Percentiles rank a stretch among this genome's conserved stretches.
phyloP scores from a whole-genome alignment of 257 asterid genomes.

The Anisodus tanguticus region DNA sequence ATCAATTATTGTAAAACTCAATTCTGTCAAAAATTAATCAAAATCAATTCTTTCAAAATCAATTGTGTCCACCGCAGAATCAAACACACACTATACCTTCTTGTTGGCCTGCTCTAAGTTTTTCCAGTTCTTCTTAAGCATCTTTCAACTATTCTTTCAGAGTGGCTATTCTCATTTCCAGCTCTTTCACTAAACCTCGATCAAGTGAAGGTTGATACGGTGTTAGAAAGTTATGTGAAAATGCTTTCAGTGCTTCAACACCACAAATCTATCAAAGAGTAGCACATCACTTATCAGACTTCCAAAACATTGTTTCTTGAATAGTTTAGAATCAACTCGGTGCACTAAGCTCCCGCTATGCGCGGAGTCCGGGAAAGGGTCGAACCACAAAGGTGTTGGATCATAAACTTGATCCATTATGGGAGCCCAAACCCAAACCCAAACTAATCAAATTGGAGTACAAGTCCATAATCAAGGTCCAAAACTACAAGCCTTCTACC shows the following conservation, averaged over 20 bases:
- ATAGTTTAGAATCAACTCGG: background rate
- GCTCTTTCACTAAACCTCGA: slow-evolving; percentile 69
- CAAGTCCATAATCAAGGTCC: no score
- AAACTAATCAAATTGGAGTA: no score
- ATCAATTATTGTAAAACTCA: no score
- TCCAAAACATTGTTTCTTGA: background rate
- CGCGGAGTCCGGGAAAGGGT: no score
- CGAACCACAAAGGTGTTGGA: no score
- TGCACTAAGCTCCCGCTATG: no score
- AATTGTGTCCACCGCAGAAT: no score
- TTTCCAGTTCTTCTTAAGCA: slow-evolving; percentile 79
- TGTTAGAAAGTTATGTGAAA: slow-evolving; percentile 62
- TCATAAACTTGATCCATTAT: no score
- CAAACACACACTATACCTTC: slow-evolving; percentile 30
- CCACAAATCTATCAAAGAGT: slow-evolving; percentile 70
- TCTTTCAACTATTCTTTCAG: slow-evolving; percentile 62
- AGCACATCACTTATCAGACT: slow-evolving; percentile 4
- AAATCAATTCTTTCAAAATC: no score
- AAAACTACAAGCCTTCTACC: no score
- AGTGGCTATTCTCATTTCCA: slow-evolving; percentile 62
- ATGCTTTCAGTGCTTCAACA: slow-evolving; percentile 69
- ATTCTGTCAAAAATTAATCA: no score
- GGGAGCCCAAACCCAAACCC: no score
- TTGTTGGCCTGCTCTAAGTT: slow-evolving; percentile 70
- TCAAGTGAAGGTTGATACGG: slow-evolving; percentile 66